A percentile compares a stretch with the other conserved stretches of the same genome.
phyloP scores from a whole-genome alignment of 164 flowering plant genomes.

The Piper longum region DNA sequence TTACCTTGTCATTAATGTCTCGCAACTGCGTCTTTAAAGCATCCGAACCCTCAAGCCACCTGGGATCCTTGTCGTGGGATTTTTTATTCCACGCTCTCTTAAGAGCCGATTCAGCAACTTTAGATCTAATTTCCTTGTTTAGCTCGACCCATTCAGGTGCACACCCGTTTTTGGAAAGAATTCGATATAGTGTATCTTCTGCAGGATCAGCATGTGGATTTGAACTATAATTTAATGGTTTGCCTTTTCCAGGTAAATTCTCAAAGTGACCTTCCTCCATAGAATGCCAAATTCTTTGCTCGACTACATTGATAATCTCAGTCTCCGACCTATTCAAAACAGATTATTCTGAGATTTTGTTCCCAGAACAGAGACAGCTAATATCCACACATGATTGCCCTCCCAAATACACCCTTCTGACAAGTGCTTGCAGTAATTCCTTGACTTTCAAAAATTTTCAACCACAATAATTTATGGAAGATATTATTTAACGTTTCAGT shows the following conservation, averaged over 20 bases:
- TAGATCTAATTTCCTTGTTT: constrained; percentile 65
- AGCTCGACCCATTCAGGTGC: constrained; percentile 96
- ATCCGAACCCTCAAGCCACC: constrained; percentile 51
- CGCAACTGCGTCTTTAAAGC: constrained; percentile 43
- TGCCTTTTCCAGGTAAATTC: constrained; percentile 92
- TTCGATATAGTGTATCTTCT: constrained; percentile 77
- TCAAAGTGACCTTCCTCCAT: constrained; percentile 94
- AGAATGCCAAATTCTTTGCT: constrained; percentile 86
- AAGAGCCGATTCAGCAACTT: constrained; percentile 24
- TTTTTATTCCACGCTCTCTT: constrained; percentile 46
- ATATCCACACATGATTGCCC: too few species aligned
- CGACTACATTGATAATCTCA: constrained; percentile 70
- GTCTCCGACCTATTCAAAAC: constrained; percentile 63
- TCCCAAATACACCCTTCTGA: too few species aligned
- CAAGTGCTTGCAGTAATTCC: too few species aligned
- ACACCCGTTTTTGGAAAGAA: constrained; percentile 67
- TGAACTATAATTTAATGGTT: constrained; percentile 51
- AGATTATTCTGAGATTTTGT: not conserved
- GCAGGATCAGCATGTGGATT: constrained; percentile 94
- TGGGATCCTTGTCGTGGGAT: constrained; percentile 20
- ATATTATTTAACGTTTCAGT: too few species aligned
- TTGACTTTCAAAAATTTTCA: too few species aligned
- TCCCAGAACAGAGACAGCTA: not conserved
- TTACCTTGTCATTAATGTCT: constrained; percentile 62
- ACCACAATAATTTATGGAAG: too few species aligned